phyloP scores from a whole-genome alignment of 1,284 basidiomycete species.

The Naganishia liquefaciens region DNA sequence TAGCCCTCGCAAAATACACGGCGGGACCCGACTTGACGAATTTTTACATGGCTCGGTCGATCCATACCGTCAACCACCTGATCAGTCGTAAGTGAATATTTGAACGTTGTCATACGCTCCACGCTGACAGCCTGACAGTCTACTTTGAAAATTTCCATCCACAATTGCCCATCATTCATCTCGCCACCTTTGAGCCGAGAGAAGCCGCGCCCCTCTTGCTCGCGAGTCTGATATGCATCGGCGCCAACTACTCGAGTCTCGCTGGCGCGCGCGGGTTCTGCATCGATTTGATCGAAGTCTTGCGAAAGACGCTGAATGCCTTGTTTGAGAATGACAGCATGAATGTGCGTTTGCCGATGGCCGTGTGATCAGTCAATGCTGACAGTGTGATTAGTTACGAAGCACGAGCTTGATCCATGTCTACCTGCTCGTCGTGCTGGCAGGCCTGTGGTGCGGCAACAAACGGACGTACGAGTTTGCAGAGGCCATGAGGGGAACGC shows the following conservation, averaged over 20 bases:
- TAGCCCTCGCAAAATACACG: conserved; percentile 33
- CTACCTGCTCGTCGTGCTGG: conserved; percentile 33
- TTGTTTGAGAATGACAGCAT: conserved; percentile 37
- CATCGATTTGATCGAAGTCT: conserved; percentile 37
- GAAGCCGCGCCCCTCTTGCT: conserved; percentile 37
- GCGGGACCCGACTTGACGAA: conserved; percentile 34
- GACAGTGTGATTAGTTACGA: conserved; percentile 25
- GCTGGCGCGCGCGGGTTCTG: conserved; percentile 33
- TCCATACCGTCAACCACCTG: conserved; percentile 35
- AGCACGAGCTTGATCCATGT: conserved; percentile 36
- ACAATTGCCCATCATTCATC: conserved; percentile 38
- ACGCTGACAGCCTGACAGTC: conserved; percentile 25
- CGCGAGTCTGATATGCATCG: conserved; percentile 37
- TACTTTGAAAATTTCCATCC: conserved; percentile 39
- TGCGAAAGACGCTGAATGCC: conserved; percentile 35
- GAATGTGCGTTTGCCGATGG: conserved; percentile 32
- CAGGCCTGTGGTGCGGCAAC: conserved; percentile 37
- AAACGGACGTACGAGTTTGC: conserved; percentile 39
- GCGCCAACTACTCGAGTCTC: conserved; percentile 35
- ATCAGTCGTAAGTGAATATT: conserved; percentile 33
- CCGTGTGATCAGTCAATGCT: not conserved
- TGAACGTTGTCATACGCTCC: not conserved
- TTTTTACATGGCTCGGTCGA: conserved; percentile 34
- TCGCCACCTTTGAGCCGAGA: conserved; percentile 37
- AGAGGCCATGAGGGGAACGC: conserved; percentile 36